A percentile compares a stretch with the other conserved stretches of the same genome.
Evolutionary conservation across 305 asterid species (phyloP).

Genomic region (Ilex paraguariensis): DNA sequence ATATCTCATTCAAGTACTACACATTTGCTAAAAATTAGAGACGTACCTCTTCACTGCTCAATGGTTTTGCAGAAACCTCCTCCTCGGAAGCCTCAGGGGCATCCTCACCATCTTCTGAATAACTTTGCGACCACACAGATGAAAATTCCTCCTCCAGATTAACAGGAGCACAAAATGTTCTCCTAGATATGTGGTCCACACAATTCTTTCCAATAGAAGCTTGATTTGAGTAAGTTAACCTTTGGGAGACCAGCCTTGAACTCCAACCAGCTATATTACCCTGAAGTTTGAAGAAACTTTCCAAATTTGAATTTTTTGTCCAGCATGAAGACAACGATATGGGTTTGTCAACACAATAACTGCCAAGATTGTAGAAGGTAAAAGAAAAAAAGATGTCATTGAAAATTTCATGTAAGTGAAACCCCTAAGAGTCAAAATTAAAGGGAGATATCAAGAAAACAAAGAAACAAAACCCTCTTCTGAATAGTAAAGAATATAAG

Average conservation of each 20-base stretch:
- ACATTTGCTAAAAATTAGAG: neutral
- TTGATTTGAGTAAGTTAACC: constrained; percentile 22
- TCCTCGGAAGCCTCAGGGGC: constrained; percentile 25
- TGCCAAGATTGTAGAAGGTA: constrained; percentile 3
- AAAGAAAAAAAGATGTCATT: neutral
- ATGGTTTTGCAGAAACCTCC: constrained; percentile 23
- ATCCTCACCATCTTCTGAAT: constrained; percentile 22
- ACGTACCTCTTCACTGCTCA: constrained; percentile 55
- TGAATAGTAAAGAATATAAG: neutral
- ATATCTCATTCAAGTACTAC: constrained; percentile 5
- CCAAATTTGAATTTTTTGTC: constrained; percentile 32
- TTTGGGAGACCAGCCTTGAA: constrained; percentile 11
- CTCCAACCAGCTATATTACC: constrained; percentile 22
- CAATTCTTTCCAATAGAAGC: constrained; percentile 22
- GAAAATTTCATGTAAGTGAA: neutral
- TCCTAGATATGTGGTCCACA: constrained; percentile 20
- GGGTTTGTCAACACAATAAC: constrained; percentile 6
- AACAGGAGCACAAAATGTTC: constrained; percentile 38
- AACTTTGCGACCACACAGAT: constrained; percentile 28
- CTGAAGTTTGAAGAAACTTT: constrained; percentile 23
- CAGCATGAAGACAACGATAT: constrained; percentile 9
- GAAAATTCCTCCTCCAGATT: constrained; percentile 52
- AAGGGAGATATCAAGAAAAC: no score
- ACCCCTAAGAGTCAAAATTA: no score
- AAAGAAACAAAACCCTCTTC: neutral